These are phyloP conservation scores for Eimeria maxima DNA, from an alignment of 169 alveolate genomes.

Conservation along the genomic window DNA sequence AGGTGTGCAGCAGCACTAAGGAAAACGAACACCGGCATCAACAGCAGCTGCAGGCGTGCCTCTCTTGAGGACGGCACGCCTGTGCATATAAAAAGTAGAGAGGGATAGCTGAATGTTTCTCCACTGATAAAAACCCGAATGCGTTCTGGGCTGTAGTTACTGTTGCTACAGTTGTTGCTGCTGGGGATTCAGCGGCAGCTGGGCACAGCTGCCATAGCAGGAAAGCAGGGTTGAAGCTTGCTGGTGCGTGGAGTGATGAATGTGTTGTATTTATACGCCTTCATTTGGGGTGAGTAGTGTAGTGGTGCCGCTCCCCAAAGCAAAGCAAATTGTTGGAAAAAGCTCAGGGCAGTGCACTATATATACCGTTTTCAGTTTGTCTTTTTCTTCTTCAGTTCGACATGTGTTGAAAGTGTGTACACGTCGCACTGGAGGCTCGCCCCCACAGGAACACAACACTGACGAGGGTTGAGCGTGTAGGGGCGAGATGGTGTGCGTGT, in stretches of 20 bases:
- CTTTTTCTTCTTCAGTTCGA: background rate
- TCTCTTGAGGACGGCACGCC: background rate
- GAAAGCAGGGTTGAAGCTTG: background rate
- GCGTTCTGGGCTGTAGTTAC: background rate
- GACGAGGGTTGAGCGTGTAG: no score
- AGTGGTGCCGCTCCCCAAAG: conserved; percentile 27
- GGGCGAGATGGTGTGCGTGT: background rate
- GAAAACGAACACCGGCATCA: background rate
- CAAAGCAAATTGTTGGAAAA: background rate
- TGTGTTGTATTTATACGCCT: background rate
- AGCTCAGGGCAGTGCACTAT: conserved; percentile 53
- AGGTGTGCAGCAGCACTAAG: background rate
- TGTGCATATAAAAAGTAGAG: background rate
- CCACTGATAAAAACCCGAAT: background rate
- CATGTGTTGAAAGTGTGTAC: background rate
- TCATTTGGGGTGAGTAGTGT: conserved; percentile 13
- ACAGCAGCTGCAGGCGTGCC: background rate
- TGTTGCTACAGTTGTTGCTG: conserved; percentile 39
- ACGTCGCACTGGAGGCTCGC: background rate
- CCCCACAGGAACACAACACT: background rate
- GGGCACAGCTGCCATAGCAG: background rate
- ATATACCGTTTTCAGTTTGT: background rate
- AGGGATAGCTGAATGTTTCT: background rate
- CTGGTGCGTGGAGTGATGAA: background rate
- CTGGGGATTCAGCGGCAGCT: background rate